Conservation (phyloP, 2,329 filamentous ascomycete species). For the Penicillium sp. region DNA sequence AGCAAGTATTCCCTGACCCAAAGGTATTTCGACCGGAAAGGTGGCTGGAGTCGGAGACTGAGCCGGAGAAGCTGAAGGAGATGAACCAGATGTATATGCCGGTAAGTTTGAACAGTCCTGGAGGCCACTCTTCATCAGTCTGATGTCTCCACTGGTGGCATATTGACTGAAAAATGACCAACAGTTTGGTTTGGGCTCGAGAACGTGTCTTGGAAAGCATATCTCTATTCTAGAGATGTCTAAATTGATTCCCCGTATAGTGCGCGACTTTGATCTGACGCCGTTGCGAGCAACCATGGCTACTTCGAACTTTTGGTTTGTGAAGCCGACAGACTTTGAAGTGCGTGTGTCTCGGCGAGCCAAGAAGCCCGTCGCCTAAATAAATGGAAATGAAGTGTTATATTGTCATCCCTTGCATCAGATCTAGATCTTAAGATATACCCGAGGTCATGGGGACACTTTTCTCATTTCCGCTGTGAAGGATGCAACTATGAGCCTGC, state of each 20-base stretch:
- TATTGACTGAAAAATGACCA: background rate
- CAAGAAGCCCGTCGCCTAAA: background rate
- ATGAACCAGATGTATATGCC: constrained; percentile 44
- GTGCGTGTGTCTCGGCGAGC: constrained; percentile 25
- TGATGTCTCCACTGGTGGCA: background rate
- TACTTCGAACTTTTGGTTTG: constrained; percentile 45
- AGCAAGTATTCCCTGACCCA: constrained; percentile 46
- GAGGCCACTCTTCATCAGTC: background rate
- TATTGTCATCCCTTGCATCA: background rate
- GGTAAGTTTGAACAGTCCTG: constrained; percentile 22
- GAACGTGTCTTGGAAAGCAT: constrained; percentile 36
- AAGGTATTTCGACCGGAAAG: constrained; percentile 47
- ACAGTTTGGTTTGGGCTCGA: constrained; percentile 38
- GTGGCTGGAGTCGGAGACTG: constrained; percentile 43
- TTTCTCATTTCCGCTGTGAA: background rate
- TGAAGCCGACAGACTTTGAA: constrained; percentile 44
- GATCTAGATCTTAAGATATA: background rate
- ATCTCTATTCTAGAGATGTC: constrained; percentile 42
- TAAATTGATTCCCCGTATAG: constrained; percentile 35
- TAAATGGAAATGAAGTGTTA: background rate
- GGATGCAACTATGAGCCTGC: background rate
- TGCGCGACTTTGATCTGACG: constrained; percentile 32
- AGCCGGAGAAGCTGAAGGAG: constrained; percentile 29
- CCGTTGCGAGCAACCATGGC: constrained; percentile 29
- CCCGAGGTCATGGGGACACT: background rate